Evolutionary conservation across 257 asterid species (phyloP).

Genomic region (Primulina eburnea): DNA sequence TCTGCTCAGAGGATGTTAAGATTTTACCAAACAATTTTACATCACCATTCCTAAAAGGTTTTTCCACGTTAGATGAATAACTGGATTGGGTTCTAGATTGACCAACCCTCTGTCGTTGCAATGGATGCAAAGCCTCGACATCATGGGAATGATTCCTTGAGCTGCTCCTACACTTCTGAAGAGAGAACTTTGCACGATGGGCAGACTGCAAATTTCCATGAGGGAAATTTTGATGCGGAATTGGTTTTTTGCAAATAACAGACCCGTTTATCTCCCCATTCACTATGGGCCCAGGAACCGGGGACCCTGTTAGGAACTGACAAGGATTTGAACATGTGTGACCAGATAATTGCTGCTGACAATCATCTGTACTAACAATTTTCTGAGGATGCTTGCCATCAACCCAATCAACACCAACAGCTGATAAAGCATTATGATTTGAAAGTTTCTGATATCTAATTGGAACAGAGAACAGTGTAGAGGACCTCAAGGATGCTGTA

Average conservation of each 20-base stretch:
- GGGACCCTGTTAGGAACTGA: slow-evolving; percentile 48
- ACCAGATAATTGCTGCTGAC: slow-evolving; percentile 37
- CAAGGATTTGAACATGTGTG: slow-evolving; percentile 33
- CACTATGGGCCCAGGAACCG: slow-evolving; percentile 41
- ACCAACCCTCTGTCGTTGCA: slow-evolving; percentile 35
- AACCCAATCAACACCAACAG: slow-evolving; percentile 30
- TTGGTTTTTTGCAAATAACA: slow-evolving; percentile 35
- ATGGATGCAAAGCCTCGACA: slow-evolving; percentile 33
- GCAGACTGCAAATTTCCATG: slow-evolving; percentile 34
- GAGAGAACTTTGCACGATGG: slow-evolving; percentile 35
- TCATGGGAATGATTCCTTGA: slow-evolving; percentile 33
- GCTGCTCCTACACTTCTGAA: slow-evolving; percentile 55
- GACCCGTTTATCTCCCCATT: slow-evolving; percentile 43
- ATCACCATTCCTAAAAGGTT: slow-evolving; percentile 65
- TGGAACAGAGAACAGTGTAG: slow-evolving; percentile 42
- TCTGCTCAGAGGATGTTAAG: slow-evolving; percentile 55
- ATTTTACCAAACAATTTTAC: slow-evolving; percentile 91
- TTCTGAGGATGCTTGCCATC: slow-evolving; percentile 32
- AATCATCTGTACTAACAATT: slow-evolving; percentile 30
- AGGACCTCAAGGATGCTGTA: slow-evolving; percentile 35
- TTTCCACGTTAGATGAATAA: slow-evolving; percentile 52
- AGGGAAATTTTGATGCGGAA: slow-evolving; percentile 32
- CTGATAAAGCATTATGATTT: slow-evolving; percentile 28
- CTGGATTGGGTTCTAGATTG: slow-evolving; percentile 35
- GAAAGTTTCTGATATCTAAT: slow-evolving; percentile 36